Percentiles rank a stretch among this genome's conserved stretches.
These are phyloP conservation scores for Metschnikowia sp. DNA, from an alignment of 805 yeast genomes.

Conservation along the genomic window DNA sequence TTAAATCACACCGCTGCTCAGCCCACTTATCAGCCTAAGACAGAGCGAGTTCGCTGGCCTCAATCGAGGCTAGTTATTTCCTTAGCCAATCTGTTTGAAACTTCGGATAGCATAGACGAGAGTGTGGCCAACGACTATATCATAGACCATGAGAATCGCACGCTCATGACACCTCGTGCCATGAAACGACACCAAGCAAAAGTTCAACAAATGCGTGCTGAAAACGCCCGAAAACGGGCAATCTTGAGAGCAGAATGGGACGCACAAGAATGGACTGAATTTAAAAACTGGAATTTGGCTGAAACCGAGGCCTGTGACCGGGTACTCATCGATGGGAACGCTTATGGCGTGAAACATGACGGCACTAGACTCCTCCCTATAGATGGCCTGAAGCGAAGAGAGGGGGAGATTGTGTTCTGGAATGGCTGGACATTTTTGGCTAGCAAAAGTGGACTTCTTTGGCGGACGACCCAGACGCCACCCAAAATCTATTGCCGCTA, in stretches of 20 bases:
- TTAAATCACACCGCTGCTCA: no score
- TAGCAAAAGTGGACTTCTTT: slow-evolving; percentile 7
- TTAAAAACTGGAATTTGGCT: slow-evolving; percentile 24
- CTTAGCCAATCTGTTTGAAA: no score
- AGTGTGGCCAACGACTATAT: neutral
- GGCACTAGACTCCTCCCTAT: slow-evolving; percentile 43
- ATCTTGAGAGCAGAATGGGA: neutral
- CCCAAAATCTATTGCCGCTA: slow-evolving; percentile 29
- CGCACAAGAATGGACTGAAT: neutral
- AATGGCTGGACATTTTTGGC: slow-evolving; percentile 18
- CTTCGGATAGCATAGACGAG: no score
- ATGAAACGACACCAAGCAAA: slow-evolving; percentile 1
- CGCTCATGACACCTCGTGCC: slow-evolving; percentile 12
- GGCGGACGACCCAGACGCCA: slow-evolving; percentile 1
- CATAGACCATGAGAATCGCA: slow-evolving; percentile 4
- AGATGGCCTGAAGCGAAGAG: slow-evolving; percentile 15
- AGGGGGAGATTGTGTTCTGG: slow-evolving; percentile 25
- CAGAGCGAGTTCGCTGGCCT: neutral
- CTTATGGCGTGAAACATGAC: slow-evolving; percentile 39
- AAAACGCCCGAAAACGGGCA: neutral
- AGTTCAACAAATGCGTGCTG: slow-evolving; percentile 1
- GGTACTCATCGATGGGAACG: slow-evolving; percentile 36
- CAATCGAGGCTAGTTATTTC: no score
- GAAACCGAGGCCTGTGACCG: slow-evolving; percentile 47
- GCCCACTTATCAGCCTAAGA: neutral